Evolutionary conservation across 257 asterid species (phyloP).

Genomic region (Rhazya stricta): DNA sequence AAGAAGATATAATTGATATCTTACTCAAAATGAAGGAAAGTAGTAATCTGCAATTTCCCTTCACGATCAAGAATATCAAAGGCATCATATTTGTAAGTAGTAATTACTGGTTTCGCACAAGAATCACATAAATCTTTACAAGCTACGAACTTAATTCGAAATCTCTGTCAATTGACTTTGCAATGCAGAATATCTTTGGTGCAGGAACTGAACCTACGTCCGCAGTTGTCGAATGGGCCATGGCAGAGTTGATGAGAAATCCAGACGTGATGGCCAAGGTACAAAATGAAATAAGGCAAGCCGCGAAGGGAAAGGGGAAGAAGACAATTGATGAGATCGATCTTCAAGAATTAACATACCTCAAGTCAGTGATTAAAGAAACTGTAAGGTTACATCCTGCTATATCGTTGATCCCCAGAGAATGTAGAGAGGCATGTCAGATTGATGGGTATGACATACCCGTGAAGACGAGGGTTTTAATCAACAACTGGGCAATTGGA

Average conservation of each 20-base stretch:
- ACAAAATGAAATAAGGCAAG: slow-evolving; percentile 8
- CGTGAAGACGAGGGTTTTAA: background rate
- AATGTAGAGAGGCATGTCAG: background rate
- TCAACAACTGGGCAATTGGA: slow-evolving; percentile 10
- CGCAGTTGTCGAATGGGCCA: slow-evolving; percentile 9
- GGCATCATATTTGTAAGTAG: slow-evolving; percentile 18
- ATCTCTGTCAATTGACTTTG: no score
- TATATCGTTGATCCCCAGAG: background rate
- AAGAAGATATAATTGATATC: slow-evolving; percentile 24
- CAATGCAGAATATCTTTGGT: slow-evolving; percentile 4
- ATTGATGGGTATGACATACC: slow-evolving; percentile 11
- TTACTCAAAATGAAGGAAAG: slow-evolving; percentile 19
- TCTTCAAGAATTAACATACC: slow-evolving; percentile 3
- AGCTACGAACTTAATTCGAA: background rate
- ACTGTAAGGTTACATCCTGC: background rate
- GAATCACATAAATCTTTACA: no score
- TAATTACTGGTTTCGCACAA: no score
- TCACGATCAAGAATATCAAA: background rate
- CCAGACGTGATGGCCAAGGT: slow-evolving; percentile 8
- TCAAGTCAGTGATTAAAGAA: slow-evolving; percentile 9
- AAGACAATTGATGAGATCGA: background rate
- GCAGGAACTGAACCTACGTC: slow-evolving; percentile 6
- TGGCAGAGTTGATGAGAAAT: slow-evolving; percentile 16
- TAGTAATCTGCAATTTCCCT: slow-evolving; percentile 9
- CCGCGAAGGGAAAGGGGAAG: background rate